phyloP scores from a whole-genome alignment of 768 basidiomycete genomes.

The Leccinum aurantiacum region DNA sequence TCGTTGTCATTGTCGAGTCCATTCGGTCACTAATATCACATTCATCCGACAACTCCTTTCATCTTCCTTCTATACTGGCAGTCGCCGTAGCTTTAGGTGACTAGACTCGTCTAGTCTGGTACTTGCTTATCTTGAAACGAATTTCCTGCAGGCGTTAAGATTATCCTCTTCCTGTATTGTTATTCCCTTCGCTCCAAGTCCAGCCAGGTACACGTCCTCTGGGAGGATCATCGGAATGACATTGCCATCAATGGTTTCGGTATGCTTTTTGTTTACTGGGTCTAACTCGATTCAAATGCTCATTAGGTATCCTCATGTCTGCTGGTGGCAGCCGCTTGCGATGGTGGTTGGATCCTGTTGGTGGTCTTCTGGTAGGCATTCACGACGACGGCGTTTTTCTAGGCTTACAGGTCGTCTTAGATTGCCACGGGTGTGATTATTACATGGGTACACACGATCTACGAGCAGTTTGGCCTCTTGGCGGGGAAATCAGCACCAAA shows the following conservation, averaged over 20 bases:
- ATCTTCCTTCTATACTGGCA: constrained; percentile 79
- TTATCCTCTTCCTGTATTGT: constrained; percentile 86
- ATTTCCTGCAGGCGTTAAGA: constrained; percentile 65
- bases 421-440: constrained; percentile 78
- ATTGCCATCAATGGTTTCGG: constrained; percentile 81
- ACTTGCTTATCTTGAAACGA: not conserved
- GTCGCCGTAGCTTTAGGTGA: constrained; percentile 78
- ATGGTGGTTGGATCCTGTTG: constrained; percentile 86
- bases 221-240: constrained; percentile 97
- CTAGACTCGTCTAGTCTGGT: not conserved
- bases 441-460: constrained; percentile 76
- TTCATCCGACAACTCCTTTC: constrained; percentile 56
- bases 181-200: constrained; percentile 73
- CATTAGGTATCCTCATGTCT: constrained; percentile 76
- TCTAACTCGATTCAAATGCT: not conserved
- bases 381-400: not conserved
- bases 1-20: constrained; percentile 89
- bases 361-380: constrained; percentile 65
- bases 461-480: constrained; percentile 78
- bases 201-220: constrained; percentile 91
- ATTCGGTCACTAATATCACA: constrained; percentile 67
- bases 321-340: constrained; percentile 73
- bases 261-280: constrained; percentile 29
- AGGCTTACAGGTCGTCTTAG: constrained; percentile 36
- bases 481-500: constrained; percentile 92